These are phyloP conservation scores for Nepenthes alata DNA, from an alignment of 179 eudicot genomes.

Conservation along the genomic window DNA sequence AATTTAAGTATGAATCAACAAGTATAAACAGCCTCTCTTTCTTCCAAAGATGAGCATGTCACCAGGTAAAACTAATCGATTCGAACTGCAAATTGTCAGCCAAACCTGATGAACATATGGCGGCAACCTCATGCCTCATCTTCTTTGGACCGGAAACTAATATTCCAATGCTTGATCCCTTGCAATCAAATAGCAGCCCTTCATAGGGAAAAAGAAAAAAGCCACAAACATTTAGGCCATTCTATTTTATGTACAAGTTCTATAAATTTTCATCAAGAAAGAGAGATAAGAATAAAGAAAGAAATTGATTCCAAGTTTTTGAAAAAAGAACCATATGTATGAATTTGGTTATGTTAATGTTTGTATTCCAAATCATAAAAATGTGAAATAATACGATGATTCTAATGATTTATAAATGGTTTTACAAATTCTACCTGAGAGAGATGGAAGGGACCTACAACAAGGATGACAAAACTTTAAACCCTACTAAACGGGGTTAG, in stretches of 20 bases:
- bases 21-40: too few relatives aligned
- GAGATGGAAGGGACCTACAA: too few relatives aligned
- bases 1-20: too few relatives aligned
- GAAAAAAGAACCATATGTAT: not conserved
- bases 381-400: too few relatives aligned
- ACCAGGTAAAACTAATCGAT: slow-evolving; percentile 90
- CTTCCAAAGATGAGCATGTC: slow-evolving; percentile 10
- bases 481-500: too few relatives aligned
- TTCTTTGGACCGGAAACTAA: slow-evolving; percentile 67
- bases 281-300: not conserved
- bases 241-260: not conserved
- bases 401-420: too few relatives aligned
- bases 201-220: slow-evolving; percentile 6
- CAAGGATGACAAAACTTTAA: too few relatives aligned
- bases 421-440: too few relatives aligned
- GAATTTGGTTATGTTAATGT: too few relatives aligned
- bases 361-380: too few relatives aligned
- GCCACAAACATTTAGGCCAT: too few relatives aligned
- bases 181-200: slow-evolving; percentile 45
- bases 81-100: slow-evolving; percentile 56
- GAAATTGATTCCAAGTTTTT: not conserved
- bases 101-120: slow-evolving; percentile 58
- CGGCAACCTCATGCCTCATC: slow-evolving; percentile 73
- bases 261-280: not conserved
- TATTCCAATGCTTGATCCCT: slow-evolving; percentile 62